These are phyloP conservation scores for Arthroderma sp. DNA, from an alignment of 2,329 filamentous ascomycete genomes.

Conservation along the genomic window DNA sequence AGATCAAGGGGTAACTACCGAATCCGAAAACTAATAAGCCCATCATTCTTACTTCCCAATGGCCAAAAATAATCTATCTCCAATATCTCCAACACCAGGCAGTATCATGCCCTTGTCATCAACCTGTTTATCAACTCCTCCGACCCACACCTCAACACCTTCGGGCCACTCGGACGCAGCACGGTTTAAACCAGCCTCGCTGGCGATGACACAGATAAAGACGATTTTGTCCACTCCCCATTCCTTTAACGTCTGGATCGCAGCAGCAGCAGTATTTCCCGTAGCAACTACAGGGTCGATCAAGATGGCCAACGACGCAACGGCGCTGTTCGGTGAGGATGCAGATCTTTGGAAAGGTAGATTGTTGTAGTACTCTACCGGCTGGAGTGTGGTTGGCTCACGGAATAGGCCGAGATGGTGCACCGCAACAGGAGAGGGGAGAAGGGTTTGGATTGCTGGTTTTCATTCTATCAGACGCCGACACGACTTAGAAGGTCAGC, in stretches of 20 bases:
- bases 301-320: conserved; percentile 59
- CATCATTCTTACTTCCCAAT: conserved; percentile 54
- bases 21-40: background rate
- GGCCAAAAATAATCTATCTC: conserved; percentile 78
- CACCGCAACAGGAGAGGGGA: conserved; percentile 65
- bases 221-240: conserved; percentile 82
- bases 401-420: conserved; percentile 94
- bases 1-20: too few species aligned
- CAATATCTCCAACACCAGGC: conserved; percentile 80
- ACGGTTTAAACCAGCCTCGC: conserved; percentile 52
- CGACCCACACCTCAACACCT: conserved; percentile 55
- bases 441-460: conserved; percentile 63
- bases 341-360: conserved; percentile 49
- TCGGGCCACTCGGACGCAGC: conserved; percentile 66
- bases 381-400: conserved; percentile 71
- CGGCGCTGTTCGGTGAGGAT: conserved; percentile 25
- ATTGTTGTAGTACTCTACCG: conserved; percentile 97
- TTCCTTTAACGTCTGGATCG: conserved; percentile 76
- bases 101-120: conserved; percentile 78
- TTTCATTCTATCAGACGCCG: background rate
- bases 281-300: conserved; percentile 91
- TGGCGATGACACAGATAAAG: conserved; percentile 62
- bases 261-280: conserved; percentile 75
- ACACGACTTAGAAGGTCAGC: background rate
- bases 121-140: conserved; percentile 59